Conservation (phyloP, 192 early-diverging fungal species). For the Mortierella alpina region DNA sequence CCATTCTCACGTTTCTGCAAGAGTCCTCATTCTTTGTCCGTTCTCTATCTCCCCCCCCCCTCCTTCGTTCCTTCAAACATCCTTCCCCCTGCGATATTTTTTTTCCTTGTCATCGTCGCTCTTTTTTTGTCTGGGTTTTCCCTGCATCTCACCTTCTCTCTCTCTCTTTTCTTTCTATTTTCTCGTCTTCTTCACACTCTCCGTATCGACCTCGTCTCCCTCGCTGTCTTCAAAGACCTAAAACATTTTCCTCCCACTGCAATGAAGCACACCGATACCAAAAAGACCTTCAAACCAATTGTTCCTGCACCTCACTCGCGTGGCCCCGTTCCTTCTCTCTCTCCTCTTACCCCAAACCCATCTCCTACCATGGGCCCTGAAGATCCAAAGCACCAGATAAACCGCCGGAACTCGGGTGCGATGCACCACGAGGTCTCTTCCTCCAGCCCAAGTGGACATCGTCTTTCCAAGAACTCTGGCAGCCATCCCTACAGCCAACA, state of each 20-base stretch:
- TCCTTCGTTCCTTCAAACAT: neutral
- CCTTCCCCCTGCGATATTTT: neutral
- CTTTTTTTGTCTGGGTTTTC: neutral
- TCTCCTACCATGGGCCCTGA: conserved; percentile 47
- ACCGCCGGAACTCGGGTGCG: conserved; percentile 6
- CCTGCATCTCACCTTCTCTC: neutral
- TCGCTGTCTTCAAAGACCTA: neutral
- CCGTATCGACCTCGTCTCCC: neutral
- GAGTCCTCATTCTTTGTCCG: neutral
- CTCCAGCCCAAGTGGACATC: neutral
- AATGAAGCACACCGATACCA: conserved; percentile 22
- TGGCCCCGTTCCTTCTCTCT: conserved; percentile 3
- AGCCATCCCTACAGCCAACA: neutral
- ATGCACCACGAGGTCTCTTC: conserved; percentile 2
- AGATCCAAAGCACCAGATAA: conserved; percentile 26
- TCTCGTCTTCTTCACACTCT: conserved; percentile 2
- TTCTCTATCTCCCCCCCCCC: neutral
- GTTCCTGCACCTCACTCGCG: conserved; percentile 33
- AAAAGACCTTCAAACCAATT: conserved; percentile 30
- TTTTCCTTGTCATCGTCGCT: neutral
- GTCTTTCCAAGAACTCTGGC: neutral
- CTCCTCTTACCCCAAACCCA: conserved; percentile 17
- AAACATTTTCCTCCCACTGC: neutral
- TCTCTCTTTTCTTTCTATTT: conserved; percentile 3
- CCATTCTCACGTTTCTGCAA: neutral